Evolutionary conservation across 768 basidiomycete genomes (phyloP).

Genomic region (Russula griseocarnosa): DNA sequence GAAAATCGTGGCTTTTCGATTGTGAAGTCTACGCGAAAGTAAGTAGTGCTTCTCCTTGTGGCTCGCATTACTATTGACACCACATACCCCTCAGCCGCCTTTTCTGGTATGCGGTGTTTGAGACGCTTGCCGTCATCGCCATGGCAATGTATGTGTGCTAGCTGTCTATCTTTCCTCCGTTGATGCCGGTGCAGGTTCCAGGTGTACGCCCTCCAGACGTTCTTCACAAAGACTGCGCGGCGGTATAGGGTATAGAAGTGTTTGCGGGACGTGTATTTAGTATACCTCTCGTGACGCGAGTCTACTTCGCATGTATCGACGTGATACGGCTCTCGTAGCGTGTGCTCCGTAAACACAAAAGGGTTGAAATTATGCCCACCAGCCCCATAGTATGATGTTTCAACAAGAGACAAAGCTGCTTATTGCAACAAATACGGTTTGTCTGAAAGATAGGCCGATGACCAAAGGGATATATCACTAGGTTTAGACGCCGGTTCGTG

Average conservation of each 20-base stretch:
- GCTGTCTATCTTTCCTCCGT: slow-evolving; percentile 18
- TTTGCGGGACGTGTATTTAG: neutral
- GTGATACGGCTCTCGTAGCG: neutral
- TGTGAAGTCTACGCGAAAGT: slow-evolving; percentile 89
- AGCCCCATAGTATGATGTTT: neutral
- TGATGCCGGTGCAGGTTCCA: slow-evolving; percentile 54
- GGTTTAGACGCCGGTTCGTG: no score
- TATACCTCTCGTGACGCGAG: neutral
- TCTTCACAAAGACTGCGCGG: slow-evolving; percentile 92
- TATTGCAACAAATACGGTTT: no score
- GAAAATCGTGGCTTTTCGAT: slow-evolving; percentile 93
- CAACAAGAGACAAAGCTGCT: no score
- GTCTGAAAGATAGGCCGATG: no score
- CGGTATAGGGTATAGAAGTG: slow-evolving; percentile 73
- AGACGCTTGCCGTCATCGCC: slow-evolving; percentile 69
- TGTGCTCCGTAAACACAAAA: neutral
- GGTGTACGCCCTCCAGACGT: slow-evolving; percentile 90
- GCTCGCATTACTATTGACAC: slow-evolving; percentile 8
- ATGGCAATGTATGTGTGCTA: slow-evolving; percentile 76
- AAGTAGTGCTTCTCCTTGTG: slow-evolving; percentile 25
- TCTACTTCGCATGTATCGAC: neutral
- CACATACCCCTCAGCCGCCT: slow-evolving; percentile 54
- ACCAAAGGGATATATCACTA: no score
- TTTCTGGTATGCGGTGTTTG: slow-evolving; percentile 90
- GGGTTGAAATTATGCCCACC: neutral